A percentile compares a stretch with the other conserved stretches of the same genome.
Conservation (phyloP, 345 rosid genomes). For the Melastoma malabathricum region DNA sequence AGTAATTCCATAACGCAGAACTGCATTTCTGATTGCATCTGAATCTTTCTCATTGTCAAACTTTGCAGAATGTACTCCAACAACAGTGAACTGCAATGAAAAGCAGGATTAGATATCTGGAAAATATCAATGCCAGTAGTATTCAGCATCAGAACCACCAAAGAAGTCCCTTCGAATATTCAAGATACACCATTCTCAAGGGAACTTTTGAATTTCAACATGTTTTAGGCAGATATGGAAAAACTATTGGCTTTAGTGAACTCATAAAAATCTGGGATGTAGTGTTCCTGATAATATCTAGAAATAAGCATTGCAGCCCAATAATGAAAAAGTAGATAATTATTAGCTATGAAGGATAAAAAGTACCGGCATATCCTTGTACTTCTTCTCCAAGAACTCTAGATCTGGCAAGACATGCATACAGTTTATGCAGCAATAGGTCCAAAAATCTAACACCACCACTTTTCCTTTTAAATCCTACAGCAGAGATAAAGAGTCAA, state of each 20-base stretch:
- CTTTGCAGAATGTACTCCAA: slow-evolving; percentile 96
- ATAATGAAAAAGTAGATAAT: background rate
- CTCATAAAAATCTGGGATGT: too few relatives aligned
- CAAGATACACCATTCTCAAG: background rate
- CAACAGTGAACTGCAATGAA: slow-evolving; percentile 59
- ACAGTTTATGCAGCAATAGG: slow-evolving; percentile 92
- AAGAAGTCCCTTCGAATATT: background rate
- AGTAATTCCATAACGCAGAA: slow-evolving; percentile 61
- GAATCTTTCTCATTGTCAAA: slow-evolving; percentile 94
- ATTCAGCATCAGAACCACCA: background rate
- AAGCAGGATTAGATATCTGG: background rate
- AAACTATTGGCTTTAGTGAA: too few relatives aligned
- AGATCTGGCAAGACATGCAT: slow-evolving; percentile 91
- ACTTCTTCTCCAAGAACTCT: slow-evolving; percentile 77
- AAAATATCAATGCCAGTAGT: background rate
- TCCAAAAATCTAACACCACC: slow-evolving; percentile 93
- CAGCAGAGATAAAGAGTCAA: background rate
- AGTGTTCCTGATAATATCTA: too few relatives aligned
- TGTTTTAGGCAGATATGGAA: too few relatives aligned
- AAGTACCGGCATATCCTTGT: slow-evolving; percentile 70
- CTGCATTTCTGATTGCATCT: slow-evolving; percentile 90
- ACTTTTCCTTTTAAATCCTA: slow-evolving; percentile 92
- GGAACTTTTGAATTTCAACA: too few relatives aligned
- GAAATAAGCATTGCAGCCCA: too few relatives aligned
- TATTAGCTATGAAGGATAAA: slow-evolving; percentile 8